Percentiles rank a stretch among this genome's conserved stretches.
phyloP scores from a whole-genome alignment of 2,329 filamentous ascomycete genomes.

The Sporothrix pseudoabietina region DNA sequence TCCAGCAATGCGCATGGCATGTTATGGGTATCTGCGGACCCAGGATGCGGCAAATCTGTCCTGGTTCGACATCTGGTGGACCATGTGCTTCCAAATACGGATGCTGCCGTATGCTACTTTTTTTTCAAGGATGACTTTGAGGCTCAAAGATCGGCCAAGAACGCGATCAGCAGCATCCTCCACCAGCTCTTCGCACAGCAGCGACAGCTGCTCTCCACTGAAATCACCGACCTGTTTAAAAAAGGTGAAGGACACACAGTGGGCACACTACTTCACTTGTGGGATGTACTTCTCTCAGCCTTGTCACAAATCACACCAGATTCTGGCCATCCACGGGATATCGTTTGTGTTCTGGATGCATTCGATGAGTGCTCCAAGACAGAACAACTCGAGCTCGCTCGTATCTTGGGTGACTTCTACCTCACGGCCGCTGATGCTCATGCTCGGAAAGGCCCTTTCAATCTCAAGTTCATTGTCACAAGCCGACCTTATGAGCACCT shows the following conservation, averaged over 20 bases:
- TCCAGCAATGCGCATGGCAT: not conserved
- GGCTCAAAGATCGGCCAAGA: not conserved
- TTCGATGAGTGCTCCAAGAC: constrained; percentile 40
- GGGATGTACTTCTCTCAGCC: not conserved
- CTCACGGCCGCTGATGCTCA: constrained; percentile 1
- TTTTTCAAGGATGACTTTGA: constrained; percentile 32
- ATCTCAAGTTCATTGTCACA: constrained; percentile 39
- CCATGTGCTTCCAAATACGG: not conserved
- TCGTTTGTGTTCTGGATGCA: constrained; percentile 43
- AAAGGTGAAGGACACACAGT: not conserved
- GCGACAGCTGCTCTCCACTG: not conserved
- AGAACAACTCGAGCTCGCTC: not conserved
- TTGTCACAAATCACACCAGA: not conserved
- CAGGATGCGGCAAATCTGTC: not conserved
- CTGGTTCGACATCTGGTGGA: not conserved
- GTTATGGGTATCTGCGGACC: not conserved
- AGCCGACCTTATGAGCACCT: constrained; percentile 43
- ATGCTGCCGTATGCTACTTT: constrained; percentile 24
- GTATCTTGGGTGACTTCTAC: constrained; percentile 24
- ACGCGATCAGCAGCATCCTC: constrained; percentile 24
- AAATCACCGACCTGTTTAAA: not conserved
- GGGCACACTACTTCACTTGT: not conserved
- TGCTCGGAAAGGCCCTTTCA: not conserved
- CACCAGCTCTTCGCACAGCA: constrained; percentile 27
- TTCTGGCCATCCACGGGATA: not conserved